Evolutionary conservation across 2,329 filamentous ascomycete genomes (phyloP).

Genomic region (Aspergillus caelatus): DNA sequence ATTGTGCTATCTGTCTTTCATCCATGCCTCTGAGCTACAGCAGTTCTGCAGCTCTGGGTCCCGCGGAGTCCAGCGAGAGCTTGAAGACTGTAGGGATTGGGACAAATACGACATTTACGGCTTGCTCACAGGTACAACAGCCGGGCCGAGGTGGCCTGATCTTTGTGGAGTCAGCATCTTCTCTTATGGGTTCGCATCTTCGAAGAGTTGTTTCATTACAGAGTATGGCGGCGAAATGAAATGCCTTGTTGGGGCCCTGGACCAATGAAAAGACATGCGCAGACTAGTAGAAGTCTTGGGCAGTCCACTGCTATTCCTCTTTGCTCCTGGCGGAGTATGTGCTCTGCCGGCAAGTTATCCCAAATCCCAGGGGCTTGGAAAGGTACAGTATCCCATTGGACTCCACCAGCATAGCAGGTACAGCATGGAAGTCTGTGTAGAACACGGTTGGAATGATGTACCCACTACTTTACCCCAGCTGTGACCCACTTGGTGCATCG

Average conservation of each 20-base stretch:
- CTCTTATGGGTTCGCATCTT: background rate
- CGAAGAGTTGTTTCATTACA: background rate
- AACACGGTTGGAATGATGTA: background rate
- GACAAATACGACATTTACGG: background rate
- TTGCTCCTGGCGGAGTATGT: background rate
- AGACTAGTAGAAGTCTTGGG: background rate
- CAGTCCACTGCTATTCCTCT: background rate
- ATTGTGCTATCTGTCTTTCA: background rate
- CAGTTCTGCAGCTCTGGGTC: background rate
- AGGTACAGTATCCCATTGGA: background rate
- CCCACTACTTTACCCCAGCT: background rate
- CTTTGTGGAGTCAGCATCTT: background rate
- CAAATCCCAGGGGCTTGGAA: background rate
- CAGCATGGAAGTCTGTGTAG: background rate
- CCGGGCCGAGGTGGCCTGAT: constrained; percentile 2
- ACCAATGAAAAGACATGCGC: background rate
- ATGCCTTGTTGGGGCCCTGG: background rate
- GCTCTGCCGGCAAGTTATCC: background rate
- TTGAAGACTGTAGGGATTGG: background rate
- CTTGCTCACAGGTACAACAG: background rate
- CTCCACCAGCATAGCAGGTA: background rate
- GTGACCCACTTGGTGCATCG: constrained; percentile 1
- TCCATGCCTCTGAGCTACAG: background rate
- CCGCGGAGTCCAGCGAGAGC: background rate
- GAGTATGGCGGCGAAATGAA: background rate